A percentile compares a stretch with the other conserved stretches of the same genome.
Conservation (phyloP, 441 rosid genomes). For the Populus hybrid region DNA sequence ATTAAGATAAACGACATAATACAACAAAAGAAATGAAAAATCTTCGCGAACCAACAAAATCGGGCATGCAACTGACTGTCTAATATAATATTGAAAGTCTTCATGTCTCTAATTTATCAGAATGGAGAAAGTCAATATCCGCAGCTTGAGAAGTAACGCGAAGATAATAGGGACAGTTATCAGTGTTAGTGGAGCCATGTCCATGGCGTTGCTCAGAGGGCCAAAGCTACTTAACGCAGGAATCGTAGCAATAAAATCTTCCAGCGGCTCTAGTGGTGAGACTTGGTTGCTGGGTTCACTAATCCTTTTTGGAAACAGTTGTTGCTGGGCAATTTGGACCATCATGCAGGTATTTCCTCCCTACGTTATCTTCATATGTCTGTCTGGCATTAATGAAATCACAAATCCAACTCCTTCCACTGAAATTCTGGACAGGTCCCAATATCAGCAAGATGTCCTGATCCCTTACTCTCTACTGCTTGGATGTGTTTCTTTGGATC, state of each 20-base stretch:
- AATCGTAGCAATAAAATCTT: not conserved
- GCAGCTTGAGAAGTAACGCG: constrained; percentile 5
- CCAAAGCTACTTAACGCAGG: constrained; percentile 51
- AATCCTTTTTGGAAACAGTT: constrained; percentile 43
- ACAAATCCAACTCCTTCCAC: no score
- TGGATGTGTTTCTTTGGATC: constrained; percentile 60
- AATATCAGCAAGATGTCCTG: constrained; percentile 39
- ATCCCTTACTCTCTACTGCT: constrained; percentile 46
- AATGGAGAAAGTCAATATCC: constrained; percentile 1
- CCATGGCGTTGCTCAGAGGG: constrained; percentile 45
- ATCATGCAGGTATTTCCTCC: constrained; percentile 30
- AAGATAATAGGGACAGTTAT: constrained; percentile 4
- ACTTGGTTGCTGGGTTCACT: constrained; percentile 57
- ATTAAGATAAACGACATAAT: no score
- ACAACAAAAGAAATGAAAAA: no score
- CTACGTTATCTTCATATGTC: no score
- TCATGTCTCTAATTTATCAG: not conserved
- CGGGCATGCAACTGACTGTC: no score
- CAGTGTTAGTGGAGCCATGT: constrained; percentile 5
- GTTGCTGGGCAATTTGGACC: constrained; percentile 70
- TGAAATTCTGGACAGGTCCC: constrained; percentile 40
- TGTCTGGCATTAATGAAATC: no score
- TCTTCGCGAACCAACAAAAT: no score
- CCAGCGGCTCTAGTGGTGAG: constrained; percentile 12
- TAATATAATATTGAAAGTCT: no score